phyloP scores from a whole-genome alignment of 225 moss, liverwort and hornwort genomes.

The Ulota crispa region DNA sequence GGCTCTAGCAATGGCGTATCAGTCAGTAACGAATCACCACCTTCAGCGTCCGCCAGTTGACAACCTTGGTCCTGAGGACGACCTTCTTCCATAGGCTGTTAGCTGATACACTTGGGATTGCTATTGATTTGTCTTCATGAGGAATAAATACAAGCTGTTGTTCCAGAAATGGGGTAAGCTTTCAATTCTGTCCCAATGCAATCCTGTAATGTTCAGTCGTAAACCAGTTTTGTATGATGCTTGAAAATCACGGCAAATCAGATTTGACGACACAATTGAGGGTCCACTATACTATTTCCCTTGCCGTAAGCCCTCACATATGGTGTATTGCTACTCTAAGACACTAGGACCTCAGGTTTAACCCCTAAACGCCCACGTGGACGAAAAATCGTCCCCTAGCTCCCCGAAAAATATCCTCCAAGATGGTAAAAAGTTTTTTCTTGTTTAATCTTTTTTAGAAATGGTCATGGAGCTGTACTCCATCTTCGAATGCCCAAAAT shows the following conservation, averaged over 20 bases:
- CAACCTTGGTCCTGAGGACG: constrained; percentile 36
- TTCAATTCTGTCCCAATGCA: not conserved
- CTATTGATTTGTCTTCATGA: not conserved
- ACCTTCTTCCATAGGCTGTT: not conserved
- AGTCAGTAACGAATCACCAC: constrained; percentile 57
- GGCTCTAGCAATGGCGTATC: constrained; percentile 68
- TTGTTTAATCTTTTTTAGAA: too few relatives aligned
- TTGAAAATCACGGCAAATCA: not conserved
- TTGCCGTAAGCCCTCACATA: not conserved
- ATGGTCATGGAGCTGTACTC: too few relatives aligned
- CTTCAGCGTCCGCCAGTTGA: constrained; percentile 65
- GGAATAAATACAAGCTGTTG: too few relatives aligned
- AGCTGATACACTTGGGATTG: not conserved
- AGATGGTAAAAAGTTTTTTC: too few relatives aligned
- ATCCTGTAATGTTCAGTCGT: too few relatives aligned
- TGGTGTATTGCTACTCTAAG: not conserved
- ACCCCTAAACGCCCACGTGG: too few relatives aligned
- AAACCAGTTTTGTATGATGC: not conserved
- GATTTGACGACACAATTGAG: not conserved
- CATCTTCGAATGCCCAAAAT: too few relatives aligned
- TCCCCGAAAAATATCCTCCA: too few relatives aligned
- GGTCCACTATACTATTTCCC: not conserved
- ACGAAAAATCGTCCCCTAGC: too few relatives aligned
- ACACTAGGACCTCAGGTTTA: not conserved
- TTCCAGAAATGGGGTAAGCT: not conserved